These are phyloP conservation scores for Prosopis cineraria DNA, from an alignment of 306 rosid genomes.

Conservation along the genomic window DNA sequence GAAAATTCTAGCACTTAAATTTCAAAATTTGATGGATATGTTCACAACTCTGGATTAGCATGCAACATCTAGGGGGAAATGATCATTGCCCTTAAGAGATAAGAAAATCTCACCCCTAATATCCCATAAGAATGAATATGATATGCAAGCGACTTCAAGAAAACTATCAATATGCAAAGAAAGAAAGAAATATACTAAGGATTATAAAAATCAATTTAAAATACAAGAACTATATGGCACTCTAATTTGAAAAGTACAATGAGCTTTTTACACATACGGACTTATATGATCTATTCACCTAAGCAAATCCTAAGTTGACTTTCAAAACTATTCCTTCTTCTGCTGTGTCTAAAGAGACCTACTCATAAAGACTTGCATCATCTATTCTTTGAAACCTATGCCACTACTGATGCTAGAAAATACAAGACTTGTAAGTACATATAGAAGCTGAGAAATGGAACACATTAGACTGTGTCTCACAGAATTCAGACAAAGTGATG, in stretches of 20 bases:
- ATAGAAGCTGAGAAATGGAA: constrained; percentile 15
- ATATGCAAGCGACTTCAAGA: no score
- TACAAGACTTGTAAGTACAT: constrained; percentile 14
- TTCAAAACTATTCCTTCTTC: constrained; percentile 3
- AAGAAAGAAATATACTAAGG: no score
- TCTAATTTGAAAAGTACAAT: background rate
- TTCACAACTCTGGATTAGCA: no score
- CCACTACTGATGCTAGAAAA: constrained; percentile 14
- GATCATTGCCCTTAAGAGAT: no score
- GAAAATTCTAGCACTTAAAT: no score
- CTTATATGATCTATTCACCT: background rate
- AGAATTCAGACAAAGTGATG: constrained; percentile 35
- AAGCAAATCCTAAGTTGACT: constrained; percentile 3
- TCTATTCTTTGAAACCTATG: constrained; percentile 30
- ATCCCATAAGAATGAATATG: no score
- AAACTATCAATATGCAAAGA: no score
- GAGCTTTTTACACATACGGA: constrained; percentile 23
- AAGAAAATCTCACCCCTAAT: no score
- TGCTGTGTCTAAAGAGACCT: constrained; percentile 14
- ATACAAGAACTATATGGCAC: no score
- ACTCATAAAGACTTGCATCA: background rate
- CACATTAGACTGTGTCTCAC: constrained; percentile 20
- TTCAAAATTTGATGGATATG: no score
- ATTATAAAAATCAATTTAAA: no score
- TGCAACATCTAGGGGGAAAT: no score